Evolutionary conservation across 148 eudicot species (phyloP), one percentile per base, ranked within the genome.

Genomic region (Heliamphora exappendiculata): DNA sequence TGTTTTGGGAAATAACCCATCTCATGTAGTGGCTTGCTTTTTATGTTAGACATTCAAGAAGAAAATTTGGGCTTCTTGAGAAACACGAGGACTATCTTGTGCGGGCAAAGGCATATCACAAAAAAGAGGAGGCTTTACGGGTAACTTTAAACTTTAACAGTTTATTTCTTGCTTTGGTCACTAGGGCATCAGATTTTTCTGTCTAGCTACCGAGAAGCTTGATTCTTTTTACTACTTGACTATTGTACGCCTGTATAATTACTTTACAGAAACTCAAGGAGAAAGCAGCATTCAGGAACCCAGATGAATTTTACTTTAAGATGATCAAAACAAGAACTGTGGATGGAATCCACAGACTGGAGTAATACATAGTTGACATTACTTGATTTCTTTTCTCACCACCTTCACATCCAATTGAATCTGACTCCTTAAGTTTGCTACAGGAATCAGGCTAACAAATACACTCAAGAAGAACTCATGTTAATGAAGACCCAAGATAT

Each of bases 401-500:
- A 29, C 29, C 24, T 33, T 31, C 45, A 44, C 53, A 69, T 42
- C 19, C 68, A 29, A 24, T 39, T 12, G 41, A 24, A 20, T 72
- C 36, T 80, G 69, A 70, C 50, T 70, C 67, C 47, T 70, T 75
- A 63, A 42, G 4, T 47, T 47, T 66, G 44, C 34, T 81, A 4
- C 66, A 94, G 98, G 92, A 84, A 86, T 78, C 85, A 82, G 53
- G 88, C 89, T 57, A 90, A 90, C 81, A 86, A 89, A 77, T 88
- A 87, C 73, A 72, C 91, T 13, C 82, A 81, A 19, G 97, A 94
- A 33, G 91, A 94, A 78, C 91, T 94, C 76, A 78, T 89, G 93
- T 74, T 90, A 73, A 91, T 90, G 95, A 94, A 89, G 81, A 86
- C 92, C 19, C 97, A 90, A 79, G 97, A 94, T 75, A 86, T 85